phyloP scores from a whole-genome alignment of 202 grass and related monocot genomes.

The Elaeis oleifera region DNA sequence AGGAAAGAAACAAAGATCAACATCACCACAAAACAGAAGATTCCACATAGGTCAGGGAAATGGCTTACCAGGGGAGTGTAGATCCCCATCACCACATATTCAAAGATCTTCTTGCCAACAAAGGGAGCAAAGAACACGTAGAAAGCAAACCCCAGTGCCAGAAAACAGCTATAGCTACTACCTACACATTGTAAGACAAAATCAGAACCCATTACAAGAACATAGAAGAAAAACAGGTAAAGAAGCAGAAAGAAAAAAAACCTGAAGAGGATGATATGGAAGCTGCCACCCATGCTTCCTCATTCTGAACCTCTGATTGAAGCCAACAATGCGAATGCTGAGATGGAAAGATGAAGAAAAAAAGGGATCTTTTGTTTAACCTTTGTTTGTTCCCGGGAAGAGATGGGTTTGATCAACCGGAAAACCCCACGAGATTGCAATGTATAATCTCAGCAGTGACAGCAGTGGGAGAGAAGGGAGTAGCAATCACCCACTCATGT shows the following conservation, averaged over 20 bases:
- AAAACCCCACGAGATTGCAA: too few relatives aligned
- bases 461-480: too few relatives aligned
- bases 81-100: conserved; percentile 60
- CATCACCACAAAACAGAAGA: not conserved
- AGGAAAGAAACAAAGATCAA: not conserved
- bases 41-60: not conserved
- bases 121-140: conserved; percentile 97
- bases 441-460: too few relatives aligned
- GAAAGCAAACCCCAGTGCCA: conserved; percentile 87
- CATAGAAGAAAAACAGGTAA: not conserved
- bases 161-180: conserved; percentile 92
- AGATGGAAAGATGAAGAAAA: conserved; percentile 15
- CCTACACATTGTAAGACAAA: conserved; percentile 33
- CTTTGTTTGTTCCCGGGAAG: too few relatives aligned
- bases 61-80: conserved; percentile 82
- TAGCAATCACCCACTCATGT: too few relatives aligned
- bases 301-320: conserved; percentile 29
- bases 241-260: not conserved
- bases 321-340: conserved; percentile 15
- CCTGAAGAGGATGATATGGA: conserved; percentile 96
- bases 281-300: conserved; percentile 99
- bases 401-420: too few relatives aligned
- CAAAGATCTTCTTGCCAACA: conserved; percentile 51
- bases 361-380: too few relatives aligned
- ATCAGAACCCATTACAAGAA: conserved; percentile 7